Percentiles rank a stretch among this genome's conserved stretches.
These are phyloP conservation scores for Ramalina peruviana DNA, from an alignment of 495 filamentous ascomycete species.

Conservation along the genomic window DNA sequence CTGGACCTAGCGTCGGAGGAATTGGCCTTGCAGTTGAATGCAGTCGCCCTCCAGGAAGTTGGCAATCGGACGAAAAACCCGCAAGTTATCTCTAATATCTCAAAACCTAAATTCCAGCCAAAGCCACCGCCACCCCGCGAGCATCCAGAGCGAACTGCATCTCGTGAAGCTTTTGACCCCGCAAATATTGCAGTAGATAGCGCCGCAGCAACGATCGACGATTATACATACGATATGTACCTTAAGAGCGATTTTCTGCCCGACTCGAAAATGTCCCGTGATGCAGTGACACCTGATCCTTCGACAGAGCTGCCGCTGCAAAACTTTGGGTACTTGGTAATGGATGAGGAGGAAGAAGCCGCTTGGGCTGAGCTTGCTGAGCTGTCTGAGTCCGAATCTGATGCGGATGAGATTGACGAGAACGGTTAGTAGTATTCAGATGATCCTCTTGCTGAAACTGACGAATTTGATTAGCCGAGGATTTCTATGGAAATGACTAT, in stretches of 20 bases:
- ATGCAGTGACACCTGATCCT: not conserved
- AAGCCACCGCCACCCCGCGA: constrained; percentile 17
- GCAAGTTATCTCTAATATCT: constrained; percentile 10
- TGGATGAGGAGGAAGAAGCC: constrained; percentile 42
- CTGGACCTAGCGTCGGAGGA: constrained; percentile 28
- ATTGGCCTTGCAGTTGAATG: constrained; percentile 32
- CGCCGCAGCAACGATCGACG: constrained; percentile 9
- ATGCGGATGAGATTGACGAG: constrained; percentile 44
- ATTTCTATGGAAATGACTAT: constrained; percentile 53
- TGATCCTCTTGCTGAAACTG: not conserved
- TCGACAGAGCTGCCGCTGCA: not conserved
- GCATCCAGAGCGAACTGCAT: constrained; percentile 13
- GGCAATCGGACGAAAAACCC: constrained; percentile 16
- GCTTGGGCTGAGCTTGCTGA: constrained; percentile 44
- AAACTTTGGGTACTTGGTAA: constrained; percentile 44
- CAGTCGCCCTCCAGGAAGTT: constrained; percentile 29
- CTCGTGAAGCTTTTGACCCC: constrained; percentile 19
- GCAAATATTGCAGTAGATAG: constrained; percentile 24
- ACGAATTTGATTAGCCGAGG: constrained; percentile 37
- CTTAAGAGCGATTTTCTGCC: constrained; percentile 24
- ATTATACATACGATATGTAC: constrained; percentile 53
- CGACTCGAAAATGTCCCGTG: not conserved
- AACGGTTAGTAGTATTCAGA: constrained; percentile 32
- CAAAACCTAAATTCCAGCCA: constrained; percentile 14
- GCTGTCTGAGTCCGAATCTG: constrained; percentile 36